These are phyloP conservation scores for Aquanectria penicillioides DNA, from an alignment of 2,329 filamentous ascomycete genomes.

Conservation along the genomic window DNA sequence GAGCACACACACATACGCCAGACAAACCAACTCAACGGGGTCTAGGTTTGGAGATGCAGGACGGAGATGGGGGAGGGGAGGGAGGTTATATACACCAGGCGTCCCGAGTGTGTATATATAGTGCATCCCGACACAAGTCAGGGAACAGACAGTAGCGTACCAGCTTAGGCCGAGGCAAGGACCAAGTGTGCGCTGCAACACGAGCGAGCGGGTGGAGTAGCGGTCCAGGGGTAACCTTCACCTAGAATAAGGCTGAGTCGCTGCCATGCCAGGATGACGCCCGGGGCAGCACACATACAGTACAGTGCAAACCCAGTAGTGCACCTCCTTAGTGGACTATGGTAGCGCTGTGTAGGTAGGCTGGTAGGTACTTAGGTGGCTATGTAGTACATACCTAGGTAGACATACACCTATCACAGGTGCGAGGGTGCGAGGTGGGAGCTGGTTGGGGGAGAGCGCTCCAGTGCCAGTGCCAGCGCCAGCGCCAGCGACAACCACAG, in stretches of 20 bases:
- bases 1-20: slow-evolving; percentile 35
- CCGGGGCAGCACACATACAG: slow-evolving; percentile 26
- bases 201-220: slow-evolving; percentile 35
- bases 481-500: too few relatives aligned
- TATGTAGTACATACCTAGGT: too few relatives aligned
- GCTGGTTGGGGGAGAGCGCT: too few relatives aligned
- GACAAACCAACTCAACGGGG: slow-evolving; percentile 29
- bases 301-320: too few relatives aligned
- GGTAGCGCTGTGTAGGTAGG: too few relatives aligned
- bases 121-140: neutral
- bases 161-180: slow-evolving; percentile 22
- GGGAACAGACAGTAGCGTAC: neutral
- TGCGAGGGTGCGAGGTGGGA: too few relatives aligned
- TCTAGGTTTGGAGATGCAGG: slow-evolving; percentile 29
- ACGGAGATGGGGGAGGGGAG: slow-evolving; percentile 24
- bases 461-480: too few relatives aligned
- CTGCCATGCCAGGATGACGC: slow-evolving; percentile 33
- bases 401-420: too few relatives aligned
- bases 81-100: slow-evolving; percentile 39
- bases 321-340: too few relatives aligned
- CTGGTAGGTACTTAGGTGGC: too few relatives aligned
- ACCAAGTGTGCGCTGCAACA: slow-evolving; percentile 23
- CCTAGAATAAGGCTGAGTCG: slow-evolving; percentile 42
- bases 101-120: slow-evolving; percentile 33
- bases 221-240: slow-evolving; percentile 26